These are phyloP conservation scores for Acer campestre DNA, from an alignment of 345 rosid genomes.

Conservation along the genomic window DNA sequence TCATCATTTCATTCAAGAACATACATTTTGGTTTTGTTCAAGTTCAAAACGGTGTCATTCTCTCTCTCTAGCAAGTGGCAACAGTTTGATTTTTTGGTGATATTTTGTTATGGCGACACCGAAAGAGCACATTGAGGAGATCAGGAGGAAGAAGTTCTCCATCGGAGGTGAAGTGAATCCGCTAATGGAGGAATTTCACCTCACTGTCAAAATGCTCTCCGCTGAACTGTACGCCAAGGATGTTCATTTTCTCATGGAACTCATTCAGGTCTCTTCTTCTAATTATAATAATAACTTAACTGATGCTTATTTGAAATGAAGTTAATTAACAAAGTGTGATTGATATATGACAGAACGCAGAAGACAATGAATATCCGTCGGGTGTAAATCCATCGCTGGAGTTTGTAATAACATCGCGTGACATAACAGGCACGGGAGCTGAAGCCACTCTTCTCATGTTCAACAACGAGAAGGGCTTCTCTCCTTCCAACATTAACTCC, in stretches of 20 bases:
- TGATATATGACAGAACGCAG: slow-evolving; percentile 51
- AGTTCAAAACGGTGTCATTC: too few relatives aligned
- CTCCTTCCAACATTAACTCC: slow-evolving; percentile 58
- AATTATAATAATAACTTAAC: too few relatives aligned
- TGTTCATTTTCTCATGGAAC: slow-evolving; percentile 75
- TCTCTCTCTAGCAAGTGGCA: too few relatives aligned
- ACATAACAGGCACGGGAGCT: slow-evolving; percentile 71
- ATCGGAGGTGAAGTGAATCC: slow-evolving; percentile 59
- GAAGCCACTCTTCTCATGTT: slow-evolving; percentile 63
- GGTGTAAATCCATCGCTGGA: slow-evolving; percentile 75
- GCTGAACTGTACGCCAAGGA: slow-evolving; percentile 73
- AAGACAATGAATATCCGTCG: slow-evolving; percentile 67
- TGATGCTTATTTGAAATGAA: too few relatives aligned
- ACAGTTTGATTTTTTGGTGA: too few relatives aligned
- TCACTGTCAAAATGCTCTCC: slow-evolving; percentile 60
- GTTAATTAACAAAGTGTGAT: neutral
- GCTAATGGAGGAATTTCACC: slow-evolving; percentile 54
- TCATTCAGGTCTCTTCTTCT: slow-evolving; percentile 49
- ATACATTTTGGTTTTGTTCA: neutral
- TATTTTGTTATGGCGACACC: slow-evolving; percentile 31
- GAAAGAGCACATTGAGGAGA: slow-evolving; percentile 49
- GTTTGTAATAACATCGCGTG: slow-evolving; percentile 66
- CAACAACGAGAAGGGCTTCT: slow-evolving; percentile 73
- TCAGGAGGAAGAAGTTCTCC: slow-evolving; percentile 51
- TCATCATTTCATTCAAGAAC: too few relatives aligned